Evolutionary conservation across 176 grass and related monocot species (phyloP), one percentile per base, ranked within the genome.

Genomic region (Oryza meridionalis): DNA sequence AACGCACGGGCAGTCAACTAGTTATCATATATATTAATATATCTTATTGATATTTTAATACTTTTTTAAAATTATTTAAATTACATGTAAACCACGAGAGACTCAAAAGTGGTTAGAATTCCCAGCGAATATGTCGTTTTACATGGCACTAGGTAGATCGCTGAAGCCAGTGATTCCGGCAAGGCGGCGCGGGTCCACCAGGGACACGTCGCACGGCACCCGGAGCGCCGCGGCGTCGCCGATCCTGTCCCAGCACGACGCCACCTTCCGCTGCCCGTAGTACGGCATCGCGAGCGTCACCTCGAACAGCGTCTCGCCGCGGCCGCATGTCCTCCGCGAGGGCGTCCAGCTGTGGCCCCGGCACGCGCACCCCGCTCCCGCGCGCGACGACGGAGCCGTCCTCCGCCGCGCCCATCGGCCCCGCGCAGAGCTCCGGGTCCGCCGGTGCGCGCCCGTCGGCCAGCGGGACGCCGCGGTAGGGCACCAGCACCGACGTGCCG

Each of bases 391-490:
- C 7, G 47, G 47, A 3, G 47, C 50, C 49, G 49, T 21, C 49
- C n/a, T 11, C 19, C 5, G 9, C 68, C 8, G 8, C 33, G 35
- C 33, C 22, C 70, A 4, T 45, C 71, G 44, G 2, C 3, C 13
- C 24, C 43, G 25, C 26, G 15, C 49, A 75, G 16, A 17, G 15
- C 49, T 33, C 27, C 47, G 47, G 47, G 16, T 9, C 49, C 31
- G 9, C 49, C 19, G 9, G 79, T 7, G 53, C 69, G 15, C 9
- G 44, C 13, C 24, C 72, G 16, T 2, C 15, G 19, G 32, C 82
- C 46, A 69, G 49, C 21, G 73, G 72, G 46, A 84, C n/a, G 2
- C 22, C 10, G 15, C 51, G 82, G 45, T 69, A 84, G 62, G 63
- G 21, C 14, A 84, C 63, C 31, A 9, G 24, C 45, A 76, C 25